Percentiles rank a stretch among this genome's conserved stretches.
These are phyloP conservation scores for Pelargonium myrrhifolium DNA, from an alignment of 441 rosid species.

Conservation along the genomic window DNA sequence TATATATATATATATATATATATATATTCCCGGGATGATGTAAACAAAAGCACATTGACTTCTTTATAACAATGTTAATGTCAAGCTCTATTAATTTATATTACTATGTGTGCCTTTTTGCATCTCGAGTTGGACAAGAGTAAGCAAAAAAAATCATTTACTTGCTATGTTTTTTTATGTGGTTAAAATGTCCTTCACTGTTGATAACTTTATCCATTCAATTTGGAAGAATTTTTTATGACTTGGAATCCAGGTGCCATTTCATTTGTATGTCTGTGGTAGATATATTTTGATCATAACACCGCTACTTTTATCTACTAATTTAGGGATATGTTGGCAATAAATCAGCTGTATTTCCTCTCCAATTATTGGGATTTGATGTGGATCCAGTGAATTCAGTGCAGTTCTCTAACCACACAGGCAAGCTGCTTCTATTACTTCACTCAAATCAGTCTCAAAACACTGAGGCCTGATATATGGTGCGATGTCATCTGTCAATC, in stretches of 20 bases:
- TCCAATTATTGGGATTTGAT: conserved; percentile 90
- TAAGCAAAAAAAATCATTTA: too few species aligned
- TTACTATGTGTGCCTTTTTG: too few species aligned
- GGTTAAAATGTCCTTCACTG: too few species aligned
- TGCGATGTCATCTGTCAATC: conserved; percentile 31
- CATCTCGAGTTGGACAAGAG: too few species aligned
- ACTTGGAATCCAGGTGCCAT: neutral
- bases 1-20: too few species aligned
- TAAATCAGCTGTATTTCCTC: conserved; percentile 95
- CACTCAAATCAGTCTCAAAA: conserved; percentile 29
- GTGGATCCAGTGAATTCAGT: conserved; percentile 97
- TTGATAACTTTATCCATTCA: neutral
- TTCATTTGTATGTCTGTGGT: neutral
- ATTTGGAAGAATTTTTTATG: neutral
- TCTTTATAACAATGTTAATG: too few species aligned
- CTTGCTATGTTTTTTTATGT: too few species aligned
- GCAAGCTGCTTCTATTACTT: conserved; percentile 47
- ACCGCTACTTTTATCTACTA: conserved; percentile 5
- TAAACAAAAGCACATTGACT: too few species aligned
- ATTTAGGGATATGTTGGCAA: conserved; percentile 97
- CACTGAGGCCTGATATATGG: conserved; percentile 32
- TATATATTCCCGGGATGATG: too few species aligned
- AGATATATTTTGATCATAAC: neutral
- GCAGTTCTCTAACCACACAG: conserved; percentile 98
- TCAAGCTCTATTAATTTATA: too few species aligned